Conservation (phyloP, 208 protist genomes). For the Crithidia mellificae region DNA sequence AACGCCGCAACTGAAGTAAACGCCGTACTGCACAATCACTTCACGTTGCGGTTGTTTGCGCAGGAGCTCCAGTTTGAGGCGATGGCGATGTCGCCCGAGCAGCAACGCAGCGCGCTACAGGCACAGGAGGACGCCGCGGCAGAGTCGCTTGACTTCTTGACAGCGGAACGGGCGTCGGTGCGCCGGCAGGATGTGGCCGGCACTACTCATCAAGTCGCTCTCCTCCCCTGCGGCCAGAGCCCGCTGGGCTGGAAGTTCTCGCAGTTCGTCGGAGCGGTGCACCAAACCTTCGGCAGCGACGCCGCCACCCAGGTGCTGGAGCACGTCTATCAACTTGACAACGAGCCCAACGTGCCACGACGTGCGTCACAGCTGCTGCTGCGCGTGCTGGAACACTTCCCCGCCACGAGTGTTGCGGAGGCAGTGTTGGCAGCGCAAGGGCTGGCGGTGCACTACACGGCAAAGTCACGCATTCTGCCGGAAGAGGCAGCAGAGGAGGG, state of each 20-base stretch:
- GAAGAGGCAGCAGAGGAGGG: neutral
- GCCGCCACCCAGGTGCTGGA: constrained; percentile 38
- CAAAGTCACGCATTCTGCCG: constrained; percentile 47
- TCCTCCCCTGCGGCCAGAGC: constrained; percentile 71
- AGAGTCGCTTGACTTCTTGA: constrained; percentile 45
- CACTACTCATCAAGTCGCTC: constrained; percentile 67
- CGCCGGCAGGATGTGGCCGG: constrained; percentile 52
- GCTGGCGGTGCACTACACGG: constrained; percentile 56
- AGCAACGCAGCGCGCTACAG: neutral
- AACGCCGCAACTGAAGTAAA: constrained; percentile 62
- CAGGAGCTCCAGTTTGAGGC: constrained; percentile 70
- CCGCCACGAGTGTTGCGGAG: constrained; percentile 64
- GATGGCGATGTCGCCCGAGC: constrained; percentile 43
- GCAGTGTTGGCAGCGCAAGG: constrained; percentile 79
- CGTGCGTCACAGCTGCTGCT: constrained; percentile 51
- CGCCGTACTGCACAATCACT: constrained; percentile 85
- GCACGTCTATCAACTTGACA: constrained; percentile 40
- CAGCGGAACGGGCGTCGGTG: constrained; percentile 39
- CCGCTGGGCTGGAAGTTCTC: constrained; percentile 84
- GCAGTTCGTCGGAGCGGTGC: constrained; percentile 78
- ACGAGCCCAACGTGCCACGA: constrained; percentile 35
- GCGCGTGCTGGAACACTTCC: constrained; percentile 55
- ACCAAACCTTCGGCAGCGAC: constrained; percentile 42
- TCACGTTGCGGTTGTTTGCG: constrained; percentile 67
- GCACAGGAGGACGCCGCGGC: neutral